A percentile compares a stretch with the other conserved stretches of the same genome.
phyloP scores from a whole-genome alignment of 208 protist genomes.

The Trichomonas tenax region DNA sequence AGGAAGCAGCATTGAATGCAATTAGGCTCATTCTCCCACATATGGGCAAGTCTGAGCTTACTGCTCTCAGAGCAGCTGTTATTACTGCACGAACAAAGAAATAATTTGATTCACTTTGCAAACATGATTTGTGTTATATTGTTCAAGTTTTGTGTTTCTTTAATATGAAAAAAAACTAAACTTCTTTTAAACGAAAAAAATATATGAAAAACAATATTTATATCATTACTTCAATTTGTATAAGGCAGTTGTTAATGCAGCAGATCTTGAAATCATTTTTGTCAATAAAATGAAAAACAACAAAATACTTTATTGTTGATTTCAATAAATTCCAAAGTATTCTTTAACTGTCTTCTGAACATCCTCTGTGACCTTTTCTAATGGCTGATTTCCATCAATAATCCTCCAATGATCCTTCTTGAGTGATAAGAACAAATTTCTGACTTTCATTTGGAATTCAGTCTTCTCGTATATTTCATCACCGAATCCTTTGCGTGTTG shows the following conservation, averaged over 20 bases:
- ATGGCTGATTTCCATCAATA: neutral
- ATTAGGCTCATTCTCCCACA: neutral
- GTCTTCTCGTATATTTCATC: conserved; percentile 58
- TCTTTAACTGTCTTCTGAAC: neutral
- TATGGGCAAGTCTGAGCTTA: neutral
- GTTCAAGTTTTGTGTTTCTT: neutral
- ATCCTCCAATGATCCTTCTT: neutral
- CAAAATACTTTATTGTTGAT: too few relatives aligned
- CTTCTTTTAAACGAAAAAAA: neutral
- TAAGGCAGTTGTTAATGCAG: too few relatives aligned
- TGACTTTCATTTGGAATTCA: conserved; percentile 56
- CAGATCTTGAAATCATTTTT: too few relatives aligned
- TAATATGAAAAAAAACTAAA: neutral
- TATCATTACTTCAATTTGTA: too few relatives aligned
- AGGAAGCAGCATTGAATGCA: neutral
- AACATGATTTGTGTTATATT: neutral
- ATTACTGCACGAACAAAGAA: neutral
- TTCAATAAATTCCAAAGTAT: neutral
- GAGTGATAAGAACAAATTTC: neutral
- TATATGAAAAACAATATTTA: neutral
- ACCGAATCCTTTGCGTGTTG: conserved; percentile 49
- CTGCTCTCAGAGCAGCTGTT: neutral
- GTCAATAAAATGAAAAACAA: too few relatives aligned
- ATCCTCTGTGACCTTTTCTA: neutral
- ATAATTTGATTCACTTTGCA: neutral